phyloP scores from a whole-genome alignment of 1,139 yeast genomes.

The Hyphopichia khmerensis region DNA sequence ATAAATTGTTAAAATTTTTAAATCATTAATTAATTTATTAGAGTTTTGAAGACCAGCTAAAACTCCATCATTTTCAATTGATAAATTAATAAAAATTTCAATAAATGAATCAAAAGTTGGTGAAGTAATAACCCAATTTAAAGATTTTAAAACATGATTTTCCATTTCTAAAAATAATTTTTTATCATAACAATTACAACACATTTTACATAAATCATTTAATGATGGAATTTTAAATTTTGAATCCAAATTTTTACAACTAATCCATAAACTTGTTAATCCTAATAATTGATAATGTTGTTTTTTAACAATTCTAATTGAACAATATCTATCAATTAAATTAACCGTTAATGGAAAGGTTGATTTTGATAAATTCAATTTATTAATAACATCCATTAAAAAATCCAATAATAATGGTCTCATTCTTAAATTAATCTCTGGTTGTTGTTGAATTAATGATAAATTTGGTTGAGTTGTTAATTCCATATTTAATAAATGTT shows the following conservation, averaged over 20 bases:
- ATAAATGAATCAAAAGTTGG: constrained; percentile 65
- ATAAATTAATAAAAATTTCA: constrained; percentile 47
- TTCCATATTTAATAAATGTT: constrained; percentile 38
- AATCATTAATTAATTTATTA: constrained; percentile 36
- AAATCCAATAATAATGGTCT: constrained; percentile 52
- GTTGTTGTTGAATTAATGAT: constrained; percentile 48
- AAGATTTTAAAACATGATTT: constrained; percentile 57
- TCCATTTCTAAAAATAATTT: constrained; percentile 67
- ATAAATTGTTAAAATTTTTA: constrained; percentile 57
- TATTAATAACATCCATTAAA: constrained; percentile 52
- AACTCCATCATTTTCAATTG: constrained; percentile 2
- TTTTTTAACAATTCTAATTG: constrained; percentile 49
- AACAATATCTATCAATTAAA: constrained; percentile 52
- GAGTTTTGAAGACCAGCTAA: constrained; percentile 23
- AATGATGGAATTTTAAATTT: constrained; percentile 64
- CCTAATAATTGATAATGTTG: constrained; percentile 68
- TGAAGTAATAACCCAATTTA: constrained; percentile 54
- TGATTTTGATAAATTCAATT: constrained; percentile 46
- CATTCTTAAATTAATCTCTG: constrained; percentile 51
- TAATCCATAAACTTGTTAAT: constrained; percentile 70
- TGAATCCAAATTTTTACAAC: constrained; percentile 69
- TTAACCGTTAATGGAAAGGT: constrained; percentile 58
- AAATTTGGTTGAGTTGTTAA: constrained; percentile 34
- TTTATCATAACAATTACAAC: constrained; percentile 63
- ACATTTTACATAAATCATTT: constrained; percentile 55